Base-by-base conservation (phyloP, 352 stramenopile genomes). In the Phytophthora quininea region DNA sequence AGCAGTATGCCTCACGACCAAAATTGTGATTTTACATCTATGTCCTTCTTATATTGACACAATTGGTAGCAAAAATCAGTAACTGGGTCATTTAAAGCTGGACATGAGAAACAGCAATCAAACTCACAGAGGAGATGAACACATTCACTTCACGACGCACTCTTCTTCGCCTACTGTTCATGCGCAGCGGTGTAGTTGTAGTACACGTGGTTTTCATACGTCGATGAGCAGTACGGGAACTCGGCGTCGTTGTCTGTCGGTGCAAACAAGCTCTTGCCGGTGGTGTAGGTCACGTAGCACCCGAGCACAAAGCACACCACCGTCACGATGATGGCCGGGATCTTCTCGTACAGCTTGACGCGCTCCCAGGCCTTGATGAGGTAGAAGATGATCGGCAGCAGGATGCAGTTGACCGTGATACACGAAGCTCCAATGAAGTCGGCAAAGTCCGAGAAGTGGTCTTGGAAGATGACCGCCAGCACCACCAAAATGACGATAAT, bases 361-460 rank as follows among this genome's bases (percentile, higher is more conserved):
- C 51, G 54, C 12, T 57, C 37, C 46, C 58, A 69, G 11, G 64
- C 31, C 46, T 60, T 63, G 24, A 67, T 60, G 45, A 69, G 43
- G 51, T 75, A 75, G 42, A 63, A 75, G 37, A 75, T 47, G 35
- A 73, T 67, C 37, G 71, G 71, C 12, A 79, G 43, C 24, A 79
- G 37, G 55, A 79, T 79, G 46, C 62, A 77, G 68, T 64, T 73
- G 14, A 74, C 49, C 27, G 63, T 71, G 35, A 74, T 75, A 27
- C 65, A 60, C 38, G 71, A 76, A 1, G 71, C 67, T 6, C 71
- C 67, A 11, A 76, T 54, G 43, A 79, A 79, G 58, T 74, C 68
- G 3, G 58, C 62, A 15, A 76, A 54, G 37, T 72, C 67, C 38
- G 68, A 50, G 50, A 79, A 77, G 7, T 73, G 51, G 62, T 79